phyloP scores from a whole-genome alignment of 2,329 filamentous ascomycete genomes.

The Hypoxylon sp. region DNA sequence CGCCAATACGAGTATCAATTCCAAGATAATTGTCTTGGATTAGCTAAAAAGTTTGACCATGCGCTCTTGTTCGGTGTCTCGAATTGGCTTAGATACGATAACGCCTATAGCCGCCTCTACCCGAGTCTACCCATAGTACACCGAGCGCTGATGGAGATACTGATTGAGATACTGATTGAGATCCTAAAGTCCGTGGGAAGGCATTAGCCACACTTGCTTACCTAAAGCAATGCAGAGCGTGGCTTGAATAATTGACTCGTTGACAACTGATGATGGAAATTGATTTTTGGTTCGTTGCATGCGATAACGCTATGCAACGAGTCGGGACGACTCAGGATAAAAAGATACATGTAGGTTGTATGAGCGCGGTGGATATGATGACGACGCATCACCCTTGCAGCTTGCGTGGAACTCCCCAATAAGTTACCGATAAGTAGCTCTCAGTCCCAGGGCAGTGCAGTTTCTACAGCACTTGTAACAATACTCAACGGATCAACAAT shows the following conservation, averaged over 20 bases:
- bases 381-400: slow-evolving; percentile 38
- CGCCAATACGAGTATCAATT: not conserved
- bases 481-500: slow-evolving; percentile 9
- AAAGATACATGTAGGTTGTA: not conserved
- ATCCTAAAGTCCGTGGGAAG: not conserved
- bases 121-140: slow-evolving; percentile 7
- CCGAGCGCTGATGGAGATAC: slow-evolving; percentile 1
- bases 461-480: slow-evolving; percentile 12
- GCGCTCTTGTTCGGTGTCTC: slow-evolving; percentile 30
- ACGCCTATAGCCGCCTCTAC: slow-evolving; percentile 28
- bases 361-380: slow-evolving; percentile 29
- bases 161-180: no score
- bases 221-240: slow-evolving; percentile 11
- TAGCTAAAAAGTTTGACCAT: slow-evolving; percentile 6
- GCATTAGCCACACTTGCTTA: slow-evolving; percentile 2
- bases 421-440: slow-evolving; percentile 28
- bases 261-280: not conserved
- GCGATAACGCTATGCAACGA: slow-evolving; percentile 1
- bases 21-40: slow-evolving; percentile 2
- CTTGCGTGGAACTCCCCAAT: slow-evolving; percentile 33
- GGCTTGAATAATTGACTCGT: not conserved
- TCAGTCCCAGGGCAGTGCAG: slow-evolving; percentile 1
- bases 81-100: slow-evolving; percentile 26
- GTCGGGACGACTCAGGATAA: slow-evolving; percentile 8
- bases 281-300: not conserved